phyloP scores from a whole-genome alignment of 805 yeast genomes.

The Saturnispora ahearnii region DNA sequence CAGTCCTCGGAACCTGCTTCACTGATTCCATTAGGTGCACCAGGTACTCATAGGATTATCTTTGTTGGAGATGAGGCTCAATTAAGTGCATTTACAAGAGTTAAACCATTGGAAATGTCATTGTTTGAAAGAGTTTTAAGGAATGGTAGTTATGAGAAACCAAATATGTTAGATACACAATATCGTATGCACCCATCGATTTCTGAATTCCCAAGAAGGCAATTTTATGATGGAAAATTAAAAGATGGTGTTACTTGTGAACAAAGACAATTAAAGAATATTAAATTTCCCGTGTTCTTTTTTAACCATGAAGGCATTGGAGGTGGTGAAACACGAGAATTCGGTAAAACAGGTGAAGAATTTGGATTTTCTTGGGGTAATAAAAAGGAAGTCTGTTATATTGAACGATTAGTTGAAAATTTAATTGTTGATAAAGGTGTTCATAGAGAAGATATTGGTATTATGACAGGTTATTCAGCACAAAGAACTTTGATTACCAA shows the following conservation, averaged over 20 bases:
- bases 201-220: conserved; percentile 71
- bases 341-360: conserved; percentile 31
- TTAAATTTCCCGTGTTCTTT: conserved; percentile 48
- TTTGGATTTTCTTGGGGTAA: conserved; percentile 54
- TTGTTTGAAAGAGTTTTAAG: conserved; percentile 57
- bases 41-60: conserved; percentile 56
- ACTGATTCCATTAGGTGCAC: conserved; percentile 60
- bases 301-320: conserved; percentile 47
- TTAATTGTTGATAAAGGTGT: conserved; percentile 49
- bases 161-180: conserved; percentile 69
- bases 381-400: conserved; percentile 40
- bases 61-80: conserved; percentile 77
- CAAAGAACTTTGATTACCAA: conserved; percentile 58
- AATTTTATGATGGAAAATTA: conserved; percentile 65
- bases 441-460: conserved; percentile 43
- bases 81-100: conserved; percentile 60
- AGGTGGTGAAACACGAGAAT: conserved; percentile 37
- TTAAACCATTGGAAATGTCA: conserved; percentile 57
- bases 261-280: conserved; percentile 38
- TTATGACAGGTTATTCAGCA: conserved; percentile 70
- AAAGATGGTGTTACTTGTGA: conserved; percentile 58
- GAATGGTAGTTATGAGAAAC: conserved; percentile 51
- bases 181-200: conserved; percentile 97
- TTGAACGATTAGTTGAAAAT: conserved; percentile 39
- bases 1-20: conserved; percentile 70